Percentiles rank a stretch among this genome's conserved stretches.
Conservation (phyloP, 768 basidiomycete species). For the Pulveroboletus sp. region DNA sequence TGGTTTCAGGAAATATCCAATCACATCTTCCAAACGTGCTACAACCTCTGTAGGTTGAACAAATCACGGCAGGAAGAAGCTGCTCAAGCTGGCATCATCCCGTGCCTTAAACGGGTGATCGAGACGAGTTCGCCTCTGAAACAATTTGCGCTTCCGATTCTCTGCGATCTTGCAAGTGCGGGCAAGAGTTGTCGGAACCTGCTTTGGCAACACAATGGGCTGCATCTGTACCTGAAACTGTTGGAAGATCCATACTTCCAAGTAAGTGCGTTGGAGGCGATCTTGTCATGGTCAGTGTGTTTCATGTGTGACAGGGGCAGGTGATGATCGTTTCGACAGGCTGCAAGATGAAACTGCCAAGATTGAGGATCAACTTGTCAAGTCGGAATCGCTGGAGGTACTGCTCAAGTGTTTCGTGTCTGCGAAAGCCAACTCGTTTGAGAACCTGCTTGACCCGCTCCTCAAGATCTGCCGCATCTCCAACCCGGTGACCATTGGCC, state of each 20-base stretch:
- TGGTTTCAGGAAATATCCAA: slow-evolving; percentile 85
- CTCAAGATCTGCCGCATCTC: slow-evolving; percentile 90
- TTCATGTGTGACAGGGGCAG: neutral
- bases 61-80: slow-evolving; percentile 96
- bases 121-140: slow-evolving; percentile 88
- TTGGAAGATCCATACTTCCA: slow-evolving; percentile 89
- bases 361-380: slow-evolving; percentile 85
- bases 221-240: slow-evolving; percentile 74
- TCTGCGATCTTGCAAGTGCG: slow-evolving; percentile 94
- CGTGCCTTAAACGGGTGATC: slow-evolving; percentile 86
- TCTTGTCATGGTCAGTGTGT: slow-evolving; percentile 74
- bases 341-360: slow-evolving; percentile 93
- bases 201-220: slow-evolving; percentile 93
- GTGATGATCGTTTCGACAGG: slow-evolving; percentile 43
- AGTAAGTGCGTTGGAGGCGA: slow-evolving; percentile 86
- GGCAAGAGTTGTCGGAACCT: slow-evolving; percentile 89
- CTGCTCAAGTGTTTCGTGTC: slow-evolving; percentile 78
- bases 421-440: slow-evolving; percentile 87
- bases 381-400: slow-evolving; percentile 59
- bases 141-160: slow-evolving; percentile 94
- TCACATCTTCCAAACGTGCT: slow-evolving; percentile 96
- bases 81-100: slow-evolving; percentile 92
- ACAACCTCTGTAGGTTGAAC: slow-evolving; percentile 92
- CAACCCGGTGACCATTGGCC: slow-evolving; percentile 63
- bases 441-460: slow-evolving; percentile 88